Conservation (phyloP, 805 yeast genomes). For the Yamadazyma insecticola region DNA sequence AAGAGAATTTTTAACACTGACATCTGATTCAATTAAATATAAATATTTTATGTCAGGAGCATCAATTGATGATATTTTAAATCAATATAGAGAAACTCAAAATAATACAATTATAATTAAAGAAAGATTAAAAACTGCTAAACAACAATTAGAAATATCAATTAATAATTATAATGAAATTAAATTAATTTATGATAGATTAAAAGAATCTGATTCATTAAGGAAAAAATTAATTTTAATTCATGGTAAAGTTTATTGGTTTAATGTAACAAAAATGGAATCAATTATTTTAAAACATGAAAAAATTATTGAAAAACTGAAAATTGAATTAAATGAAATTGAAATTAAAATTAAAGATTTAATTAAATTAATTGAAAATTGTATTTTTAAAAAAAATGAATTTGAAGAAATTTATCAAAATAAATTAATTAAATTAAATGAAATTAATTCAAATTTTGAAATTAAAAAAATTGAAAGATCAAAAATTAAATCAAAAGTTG, state of each 20-base stretch:
- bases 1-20: slow-evolving; percentile 76
- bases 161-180: slow-evolving; percentile 24
- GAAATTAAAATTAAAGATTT: slow-evolving; percentile 12
- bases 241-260: slow-evolving; percentile 42
- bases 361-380: neutral
- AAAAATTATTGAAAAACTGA: slow-evolving; percentile 9
- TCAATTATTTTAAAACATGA: slow-evolving; percentile 7
- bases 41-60: slow-evolving; percentile 78
- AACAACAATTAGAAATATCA: slow-evolving; percentile 20
- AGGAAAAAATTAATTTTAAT: slow-evolving; percentile 27
- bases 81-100: slow-evolving; percentile 39
- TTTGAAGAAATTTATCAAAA: slow-evolving; percentile 5
- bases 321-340: slow-evolving; percentile 7
- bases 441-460: too few species aligned
- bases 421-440: slow-evolving; percentile 3
- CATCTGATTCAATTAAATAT: slow-evolving; percentile 69
- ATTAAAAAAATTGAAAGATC: slow-evolving; percentile 1
- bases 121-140: slow-evolving; percentile 21
- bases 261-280: slow-evolving; percentile 29
- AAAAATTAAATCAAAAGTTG: slow-evolving; percentile 13
- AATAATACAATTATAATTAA: slow-evolving; percentile 26
- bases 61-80: slow-evolving; percentile 59
- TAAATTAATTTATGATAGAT: slow-evolving; percentile 26
- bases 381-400: neutral
- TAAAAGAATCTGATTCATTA: slow-evolving; percentile 29